Conservation (phyloP, 768 basidiomycete genomes). For the Lactarius tabidus region DNA sequence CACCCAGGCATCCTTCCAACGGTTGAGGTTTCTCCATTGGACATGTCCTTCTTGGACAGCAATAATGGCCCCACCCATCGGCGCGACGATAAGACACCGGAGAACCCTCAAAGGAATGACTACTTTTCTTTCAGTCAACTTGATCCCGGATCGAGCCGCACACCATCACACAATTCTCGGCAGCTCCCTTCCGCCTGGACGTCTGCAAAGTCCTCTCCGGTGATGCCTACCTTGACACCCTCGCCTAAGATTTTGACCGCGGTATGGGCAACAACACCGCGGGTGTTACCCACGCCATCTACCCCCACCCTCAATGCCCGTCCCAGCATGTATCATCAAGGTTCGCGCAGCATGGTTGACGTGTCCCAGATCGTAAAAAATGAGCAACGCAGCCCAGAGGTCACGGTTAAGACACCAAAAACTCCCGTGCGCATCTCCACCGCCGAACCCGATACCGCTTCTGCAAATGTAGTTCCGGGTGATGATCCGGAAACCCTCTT, state of each 20-base stretch:
- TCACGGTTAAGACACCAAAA: conserved; percentile 8
- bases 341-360: conserved; percentile 24
- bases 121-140: conserved; percentile 32
- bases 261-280: conserved; percentile 12
- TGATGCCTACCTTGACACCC: conserved; percentile 17
- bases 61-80: conserved; percentile 9
- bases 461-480: not conserved
- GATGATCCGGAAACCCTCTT: conserved; percentile 7
- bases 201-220: conserved; percentile 11
- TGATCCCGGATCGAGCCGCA: conserved; percentile 2
- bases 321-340: conserved; percentile 20
- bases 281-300: conserved; percentile 30
- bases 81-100: conserved; percentile 21
- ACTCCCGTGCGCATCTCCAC: not conserved
- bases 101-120: conserved; percentile 21
- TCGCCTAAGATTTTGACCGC: not conserved
- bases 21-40: conserved; percentile 17
- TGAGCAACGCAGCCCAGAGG: conserved; percentile 12
- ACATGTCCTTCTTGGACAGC: conserved; percentile 24
- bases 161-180: not conserved
- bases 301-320: conserved; percentile 14
- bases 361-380: conserved; percentile 18
- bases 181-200: not conserved
- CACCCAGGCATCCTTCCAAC: conserved; percentile 5
- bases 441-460: conserved; percentile 1